A percentile compares a stretch with the other conserved stretches of the same genome.
Conservation (phyloP, 768 basidiomycete species). For the Daedaleopsis sinensis region DNA sequence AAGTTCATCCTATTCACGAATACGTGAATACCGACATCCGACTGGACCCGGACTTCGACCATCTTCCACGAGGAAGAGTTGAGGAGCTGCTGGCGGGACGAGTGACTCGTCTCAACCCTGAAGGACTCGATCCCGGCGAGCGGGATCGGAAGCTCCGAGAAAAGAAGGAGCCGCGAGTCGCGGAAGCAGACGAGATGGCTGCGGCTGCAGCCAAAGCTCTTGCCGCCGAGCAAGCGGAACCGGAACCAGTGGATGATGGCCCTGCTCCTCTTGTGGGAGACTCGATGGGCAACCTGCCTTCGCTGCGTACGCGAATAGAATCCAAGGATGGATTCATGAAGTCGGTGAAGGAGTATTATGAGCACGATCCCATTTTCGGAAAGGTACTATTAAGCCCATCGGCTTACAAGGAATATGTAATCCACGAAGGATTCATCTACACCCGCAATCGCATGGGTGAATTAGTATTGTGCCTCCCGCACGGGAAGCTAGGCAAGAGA, state of each 20-base stretch:
- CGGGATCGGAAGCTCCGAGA: not conserved
- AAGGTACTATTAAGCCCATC: slow-evolving; percentile 5
- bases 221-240: not conserved
- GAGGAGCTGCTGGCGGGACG: not conserved
- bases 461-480: slow-evolving; percentile 26
- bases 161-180: not conserved
- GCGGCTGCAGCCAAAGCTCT: not conserved
- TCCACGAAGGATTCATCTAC: slow-evolving; percentile 8
- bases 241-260: not conserved
- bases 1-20: not conserved
- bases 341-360: slow-evolving; percentile 6
- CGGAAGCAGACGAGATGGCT: not conserved
- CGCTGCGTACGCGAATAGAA: not conserved
- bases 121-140: not conserved
- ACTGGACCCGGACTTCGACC: slow-evolving; percentile 8
- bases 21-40: slow-evolving; percentile 2
- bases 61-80: not conserved
- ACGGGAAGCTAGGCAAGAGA: slow-evolving; percentile 11
- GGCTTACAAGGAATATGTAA: slow-evolving; percentile 6
- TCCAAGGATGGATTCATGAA: not conserved
- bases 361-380: slow-evolving; percentile 16
- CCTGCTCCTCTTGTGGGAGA: not conserved
- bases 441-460: not conserved
- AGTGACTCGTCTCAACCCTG: not conserved
- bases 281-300: not conserved